A percentile compares a stretch with the other conserved stretches of the same genome.
Evolutionary conservation across 441 rosid genomes (phyloP).

Genomic region (Gossypium schwendimanii): DNA sequence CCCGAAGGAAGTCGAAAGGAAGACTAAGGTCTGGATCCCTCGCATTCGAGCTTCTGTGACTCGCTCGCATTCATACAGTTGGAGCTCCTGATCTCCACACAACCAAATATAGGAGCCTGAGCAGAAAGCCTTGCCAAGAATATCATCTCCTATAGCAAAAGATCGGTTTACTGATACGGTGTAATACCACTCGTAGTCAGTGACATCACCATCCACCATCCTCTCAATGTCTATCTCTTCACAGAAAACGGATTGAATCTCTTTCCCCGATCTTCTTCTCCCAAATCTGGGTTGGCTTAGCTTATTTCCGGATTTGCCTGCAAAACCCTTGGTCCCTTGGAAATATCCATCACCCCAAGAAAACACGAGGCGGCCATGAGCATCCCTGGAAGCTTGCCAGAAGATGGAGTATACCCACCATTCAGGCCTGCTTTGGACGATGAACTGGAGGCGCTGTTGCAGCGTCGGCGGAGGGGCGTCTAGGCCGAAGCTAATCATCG

Average conservation of each 20-base stretch:
- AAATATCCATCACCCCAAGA: conserved; percentile 41
- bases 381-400: conserved; percentile 40
- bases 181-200: conserved; percentile 32
- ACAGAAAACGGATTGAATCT: conserved; percentile 18
- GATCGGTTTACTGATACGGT: conserved; percentile 22
- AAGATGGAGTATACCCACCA: conserved; percentile 52
- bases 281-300: conserved; percentile 12
- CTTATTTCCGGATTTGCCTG: not conserved
- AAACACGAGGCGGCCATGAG: conserved; percentile 24
- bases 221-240: conserved; percentile 24
- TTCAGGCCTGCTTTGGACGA: conserved; percentile 38
- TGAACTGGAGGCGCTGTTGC: conserved; percentile 34
- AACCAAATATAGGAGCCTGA: conserved; percentile 35
- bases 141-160: conserved; percentile 23
- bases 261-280: conserved; percentile 14
- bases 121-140: conserved; percentile 26
- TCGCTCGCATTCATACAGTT: conserved; percentile 30
- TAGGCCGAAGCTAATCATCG: conserved; percentile 13
- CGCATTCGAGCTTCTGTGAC: conserved; percentile 37
- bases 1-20: conserved; percentile 34
- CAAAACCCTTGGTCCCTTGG: conserved; percentile 19
- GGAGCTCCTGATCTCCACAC: conserved; percentile 24
- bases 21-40: conserved; percentile 39
- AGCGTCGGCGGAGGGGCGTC: conserved; percentile 21
- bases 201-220: conserved; percentile 16